Base-by-base conservation (phyloP, 2,329 filamentous ascomycete genomes). In the Hypoxylon sp. region DNA sequence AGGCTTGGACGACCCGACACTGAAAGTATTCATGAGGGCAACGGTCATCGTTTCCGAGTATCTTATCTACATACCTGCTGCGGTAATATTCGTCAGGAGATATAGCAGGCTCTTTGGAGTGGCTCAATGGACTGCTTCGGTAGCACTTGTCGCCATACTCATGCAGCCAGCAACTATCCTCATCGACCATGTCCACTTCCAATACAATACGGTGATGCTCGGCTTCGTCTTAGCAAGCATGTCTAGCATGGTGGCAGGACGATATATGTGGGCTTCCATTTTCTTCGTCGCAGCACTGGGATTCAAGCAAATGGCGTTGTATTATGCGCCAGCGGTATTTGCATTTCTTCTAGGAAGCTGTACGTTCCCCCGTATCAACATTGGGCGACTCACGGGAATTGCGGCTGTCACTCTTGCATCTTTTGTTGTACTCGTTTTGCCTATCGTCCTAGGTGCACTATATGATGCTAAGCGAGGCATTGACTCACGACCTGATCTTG, bases 301-400 rank as follows among this genome's bases (percentile, higher is more conserved):
- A 5, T 99, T 98, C 85, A 99, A 99, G 84, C 96, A 99, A 80
- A 99, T 99, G 97, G 95, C 95, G 0, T 86, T 99, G 15, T 99
- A 98, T 82, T 99, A 98, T 80, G 94, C 97, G 2, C 94, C 97
- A 13, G 91, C 91, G 19, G 91, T 98, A 63, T 98, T 98, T 79
- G 92, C 93, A 32, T 99, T 94, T 76, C 89, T 99, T 1, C 84
- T 98, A 0, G 96, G 95, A 7, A 89, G 91, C 75, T 98, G 94
- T 77, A 74, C 97, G n/a, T 91, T 90, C 70, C 94, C 94, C 0
- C 84, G 85, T 10, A 80, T 94, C 74, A 90, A 91, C 62, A 74
- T 90, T 1, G 78, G 86, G 0, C 89, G 93, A 2, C 88, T 98
- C 24, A 72, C 96, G 3, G 88, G 87, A 6, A 95, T 98, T 69